Percentiles rank a stretch among this genome's conserved stretches.
Conservation (phyloP, 192 early-diverging fungal species). For the Umbelopsis vinacea region DNA sequence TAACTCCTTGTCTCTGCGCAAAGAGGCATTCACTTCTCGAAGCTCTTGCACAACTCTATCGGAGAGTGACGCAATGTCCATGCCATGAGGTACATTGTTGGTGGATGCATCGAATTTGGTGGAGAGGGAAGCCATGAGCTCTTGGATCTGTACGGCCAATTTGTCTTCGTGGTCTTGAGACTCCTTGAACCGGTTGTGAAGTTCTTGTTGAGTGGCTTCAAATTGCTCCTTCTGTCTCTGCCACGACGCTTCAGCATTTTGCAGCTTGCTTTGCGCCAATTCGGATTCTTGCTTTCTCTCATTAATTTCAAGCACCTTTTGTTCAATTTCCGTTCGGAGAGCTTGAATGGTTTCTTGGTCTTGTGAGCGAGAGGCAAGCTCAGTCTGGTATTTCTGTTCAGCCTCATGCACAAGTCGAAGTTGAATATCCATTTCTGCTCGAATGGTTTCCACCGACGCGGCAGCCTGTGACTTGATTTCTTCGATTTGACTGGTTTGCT, state of each 20-base stretch:
- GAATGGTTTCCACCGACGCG: not conserved
- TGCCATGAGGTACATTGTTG: not conserved
- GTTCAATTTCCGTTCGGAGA: slow-evolving; percentile 16
- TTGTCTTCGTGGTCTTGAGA: slow-evolving; percentile 24
- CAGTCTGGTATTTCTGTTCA: slow-evolving; percentile 15
- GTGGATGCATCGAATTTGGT: slow-evolving; percentile 8
- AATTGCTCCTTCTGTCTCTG: slow-evolving; percentile 26
- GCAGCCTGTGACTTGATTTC: slow-evolving; percentile 18
- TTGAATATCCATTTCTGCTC: slow-evolving; percentile 16
- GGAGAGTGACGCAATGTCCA: not conserved
- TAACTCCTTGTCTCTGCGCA: slow-evolving; percentile 24
- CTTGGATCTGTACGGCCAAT: slow-evolving; percentile 21
- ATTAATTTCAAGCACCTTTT: slow-evolving; percentile 3
- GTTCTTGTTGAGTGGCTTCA: slow-evolving; percentile 12
- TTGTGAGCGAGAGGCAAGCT: slow-evolving; percentile 3
- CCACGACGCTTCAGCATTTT: not conserved
- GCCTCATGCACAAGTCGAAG: slow-evolving; percentile 11
- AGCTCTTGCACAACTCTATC: slow-evolving; percentile 12
- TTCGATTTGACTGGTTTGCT: slow-evolving; percentile 5
- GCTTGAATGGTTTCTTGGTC: slow-evolving; percentile 3
- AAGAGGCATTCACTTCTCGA: slow-evolving; percentile 18
- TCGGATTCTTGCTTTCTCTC: slow-evolving; percentile 19
- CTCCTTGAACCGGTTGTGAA: slow-evolving; percentile 16
- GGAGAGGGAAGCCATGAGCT: slow-evolving; percentile 5
- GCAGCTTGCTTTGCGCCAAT: not conserved